Base-by-base conservation (phyloP, 2,329 filamentous ascomycete species). In the Ophioceras dolichostomum region DNA sequence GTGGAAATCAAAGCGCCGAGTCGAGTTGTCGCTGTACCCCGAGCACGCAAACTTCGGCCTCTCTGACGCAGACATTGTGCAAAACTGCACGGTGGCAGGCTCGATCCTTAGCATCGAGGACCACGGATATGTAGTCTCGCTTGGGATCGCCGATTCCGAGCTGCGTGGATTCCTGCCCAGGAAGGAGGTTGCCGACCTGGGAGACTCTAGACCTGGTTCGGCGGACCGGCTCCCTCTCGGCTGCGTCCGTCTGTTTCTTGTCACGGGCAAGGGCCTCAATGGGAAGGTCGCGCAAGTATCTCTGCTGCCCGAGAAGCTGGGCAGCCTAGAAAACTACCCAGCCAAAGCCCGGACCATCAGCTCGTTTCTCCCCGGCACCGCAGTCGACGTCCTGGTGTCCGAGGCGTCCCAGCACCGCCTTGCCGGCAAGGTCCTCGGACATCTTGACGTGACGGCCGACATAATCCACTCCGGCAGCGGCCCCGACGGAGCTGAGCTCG, bases 81-180 rank as follows among this genome's bases (percentile, higher is more conserved):
- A 71, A 29, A 81, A 94, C 51, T 70, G 68, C 45, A 87, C 83
- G 32, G 65, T 96, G 16, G 93, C 96, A 70, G 89, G 87, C 2
- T 81, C 87, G 0, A 79, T 98, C 19, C 61, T 73, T 36, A 98
- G 89, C 57, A 81, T 93, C n/a, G 89, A 98, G 58, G 93, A 98
- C 49, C 88, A 94, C 52, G 91, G 91, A 43, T 72, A 91, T 40
- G 75, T 96, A 39, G 94, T 98, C 86, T 86, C 95, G 48, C 61
- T 96, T 27, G 86, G 86, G 14, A 65, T 96, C 6, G 67, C 77
- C 26, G 74, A 77, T 37, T 62, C 69, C 22, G 70, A 74, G 27
- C 56, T 88, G 37, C 79, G 78, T 44, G 91, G 84, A 3, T 98
- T 98, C 60, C 68, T 98, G 52, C 75, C 86, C 5, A 83, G 81